Evolutionary conservation across 129 eudicot species (phyloP), one percentile per base, ranked within the genome.

Genomic region (Calendula officinalis): DNA sequence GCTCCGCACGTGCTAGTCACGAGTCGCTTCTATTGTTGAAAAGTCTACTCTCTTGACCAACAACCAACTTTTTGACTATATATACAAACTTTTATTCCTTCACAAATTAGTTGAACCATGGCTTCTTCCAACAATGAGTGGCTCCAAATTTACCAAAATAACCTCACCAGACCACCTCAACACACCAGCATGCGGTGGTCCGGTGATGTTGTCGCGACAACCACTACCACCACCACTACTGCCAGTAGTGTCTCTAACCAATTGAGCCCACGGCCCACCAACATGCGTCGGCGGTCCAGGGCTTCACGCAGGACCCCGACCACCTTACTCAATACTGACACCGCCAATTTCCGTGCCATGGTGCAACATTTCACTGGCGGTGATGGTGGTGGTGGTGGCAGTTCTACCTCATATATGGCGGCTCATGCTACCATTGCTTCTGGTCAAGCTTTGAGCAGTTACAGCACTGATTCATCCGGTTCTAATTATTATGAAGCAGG

Each of bases 291-390:
- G 13, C 69, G 97, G 11, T 52, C 94, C 12, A 79, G 95, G 64
- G 86, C 83, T 13, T 89, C 97, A 14, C 64, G 95, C 6, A 74
- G 84, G 55, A 86, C 90, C 22, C 97, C 97, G 0, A 83, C 84
- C 50, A 89, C 97, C 43, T 70, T 89, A 6, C 84, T 89, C 54
- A 89, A 72, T 73, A 89, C 97, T 3, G 97, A 89, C 79, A 62
- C 88, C 15, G 67, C 95, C 71, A 89, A 89, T 70, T 89, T 89
- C 62, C 80, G 97, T n/a, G 95, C 97, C 74, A 83, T 89, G 97
- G 97, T 89, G 63, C 97, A 89, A 49, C 84, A 75, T 17, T 86
- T 80, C 76, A 89, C 97, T 16, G 97, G 97, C 3, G 86, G 82
- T 2, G 30, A 2, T 8, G 39, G 63, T 32, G 40, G 62, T 39